phyloP scores from a whole-genome alignment of 2,329 filamentous ascomycete species.

The Cordyceps farinosa region DNA sequence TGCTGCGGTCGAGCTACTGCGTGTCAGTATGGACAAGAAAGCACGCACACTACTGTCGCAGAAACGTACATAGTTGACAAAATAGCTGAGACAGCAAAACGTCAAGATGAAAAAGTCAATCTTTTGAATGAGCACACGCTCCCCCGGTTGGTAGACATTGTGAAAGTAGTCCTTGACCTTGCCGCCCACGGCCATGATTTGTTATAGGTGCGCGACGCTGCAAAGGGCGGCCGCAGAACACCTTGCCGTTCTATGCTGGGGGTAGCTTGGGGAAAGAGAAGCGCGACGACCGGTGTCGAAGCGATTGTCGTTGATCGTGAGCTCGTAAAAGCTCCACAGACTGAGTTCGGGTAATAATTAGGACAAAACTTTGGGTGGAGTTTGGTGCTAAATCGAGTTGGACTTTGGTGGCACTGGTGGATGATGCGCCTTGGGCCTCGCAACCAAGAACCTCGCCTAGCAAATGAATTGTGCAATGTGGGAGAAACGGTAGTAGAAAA shows the following conservation, averaged over 20 bases:
- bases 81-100: constrained; percentile 59
- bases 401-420: neutral
- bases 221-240: neutral
- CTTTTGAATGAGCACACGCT: constrained; percentile 49
- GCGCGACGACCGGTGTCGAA: neutral
- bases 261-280: neutral
- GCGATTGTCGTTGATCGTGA: neutral
- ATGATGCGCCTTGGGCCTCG: neutral
- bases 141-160: constrained; percentile 34
- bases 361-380: too few species aligned
- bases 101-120: constrained; percentile 63
- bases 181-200: constrained; percentile 16
- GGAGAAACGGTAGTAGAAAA: too few species aligned
- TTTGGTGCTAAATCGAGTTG: neutral
- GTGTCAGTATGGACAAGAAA: neutral
- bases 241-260: neutral
- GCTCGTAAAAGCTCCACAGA: neutral
- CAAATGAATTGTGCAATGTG: too few species aligned
- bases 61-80: constrained; percentile 48
- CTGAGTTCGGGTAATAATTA: too few species aligned
- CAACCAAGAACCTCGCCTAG: too few species aligned
- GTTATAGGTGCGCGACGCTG: neutral
- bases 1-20: constrained; percentile 35
- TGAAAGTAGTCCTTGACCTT: constrained; percentile 33
- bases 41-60: neutral